Conservation (phyloP, 73 alveolate genomes). For the Urostyla sp. region DNA sequence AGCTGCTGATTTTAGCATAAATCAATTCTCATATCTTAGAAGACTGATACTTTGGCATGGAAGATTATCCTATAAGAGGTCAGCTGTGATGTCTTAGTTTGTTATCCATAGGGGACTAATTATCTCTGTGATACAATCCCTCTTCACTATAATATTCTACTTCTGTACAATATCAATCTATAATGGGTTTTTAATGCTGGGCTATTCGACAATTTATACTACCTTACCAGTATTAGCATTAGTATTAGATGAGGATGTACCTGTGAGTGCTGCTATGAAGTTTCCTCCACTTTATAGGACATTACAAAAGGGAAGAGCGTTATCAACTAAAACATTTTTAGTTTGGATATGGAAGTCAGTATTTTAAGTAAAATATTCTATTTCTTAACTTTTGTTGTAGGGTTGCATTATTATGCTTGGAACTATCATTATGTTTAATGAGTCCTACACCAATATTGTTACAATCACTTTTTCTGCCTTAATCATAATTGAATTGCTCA, state of each 20-base stretch:
- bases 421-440: conserved; percentile 84
- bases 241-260: conserved; percentile 93
- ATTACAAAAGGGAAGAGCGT: conserved; percentile 87
- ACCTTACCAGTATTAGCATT: conserved; percentile 94
- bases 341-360: conserved; percentile 96
- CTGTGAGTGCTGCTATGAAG: conserved; percentile 77
- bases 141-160: conserved; percentile 90
- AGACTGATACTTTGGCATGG: conserved; percentile 86
- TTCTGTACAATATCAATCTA: conserved; percentile 96
- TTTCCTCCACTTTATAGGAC: conserved; percentile 93
- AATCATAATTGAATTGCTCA: conserved; percentile 89
- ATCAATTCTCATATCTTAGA: conserved; percentile 76
- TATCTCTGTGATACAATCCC: conserved; percentile 90
- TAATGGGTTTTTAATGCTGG: conserved; percentile 96
- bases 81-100: conserved; percentile 85
- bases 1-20: conserved; percentile 84
- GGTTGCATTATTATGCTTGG: conserved; percentile 90
- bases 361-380: too few species aligned
- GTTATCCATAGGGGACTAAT: conserved; percentile 98
- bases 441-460: conserved; percentile 89
- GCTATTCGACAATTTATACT: conserved; percentile 97
- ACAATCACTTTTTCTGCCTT: conserved; percentile 95
- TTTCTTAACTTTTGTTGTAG: too few species aligned
- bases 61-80: conserved; percentile 72
- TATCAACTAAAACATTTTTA: conserved; percentile 90